Conservation (phyloP, 345 rosid genomes). For the Iberis pinnata region DNA sequence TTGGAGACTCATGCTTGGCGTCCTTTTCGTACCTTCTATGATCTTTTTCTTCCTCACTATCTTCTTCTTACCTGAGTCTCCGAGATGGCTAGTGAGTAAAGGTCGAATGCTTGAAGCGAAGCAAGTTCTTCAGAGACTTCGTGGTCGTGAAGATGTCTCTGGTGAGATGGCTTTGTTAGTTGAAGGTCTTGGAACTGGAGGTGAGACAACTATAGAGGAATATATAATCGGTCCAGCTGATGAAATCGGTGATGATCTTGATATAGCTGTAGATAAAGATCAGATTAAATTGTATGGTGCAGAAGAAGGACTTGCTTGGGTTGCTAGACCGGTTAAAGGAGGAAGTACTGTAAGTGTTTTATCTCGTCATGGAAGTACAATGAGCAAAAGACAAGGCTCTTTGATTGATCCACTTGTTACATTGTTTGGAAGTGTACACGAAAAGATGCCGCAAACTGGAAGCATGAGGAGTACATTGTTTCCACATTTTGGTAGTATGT, state of each 20-base stretch:
- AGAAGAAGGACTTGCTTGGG: slow-evolving; percentile 76
- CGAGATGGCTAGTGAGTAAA: slow-evolving; percentile 96
- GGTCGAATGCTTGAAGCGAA: slow-evolving; percentile 92
- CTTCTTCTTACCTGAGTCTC: slow-evolving; percentile 90
- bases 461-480: slow-evolving; percentile 89
- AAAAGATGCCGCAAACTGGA: slow-evolving; percentile 68
- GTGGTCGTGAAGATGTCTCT: slow-evolving; percentile 78
- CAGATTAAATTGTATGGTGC: slow-evolving; percentile 80
- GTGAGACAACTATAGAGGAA: slow-evolving; percentile 78
- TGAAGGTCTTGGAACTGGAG: slow-evolving; percentile 87
- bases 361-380: slow-evolving; percentile 67
- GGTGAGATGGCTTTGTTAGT: slow-evolving; percentile 98
- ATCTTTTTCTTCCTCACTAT: slow-evolving; percentile 50
- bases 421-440: slow-evolving; percentile 81
- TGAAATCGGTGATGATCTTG: slow-evolving; percentile 49
- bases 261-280: slow-evolving; percentile 60
- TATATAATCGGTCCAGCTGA: slow-evolving; percentile 72
- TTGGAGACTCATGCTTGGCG: slow-evolving; percentile 99
- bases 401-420: slow-evolving; percentile 86
- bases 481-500: slow-evolving; percentile 95
- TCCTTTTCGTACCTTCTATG: slow-evolving; percentile 75
- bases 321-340: slow-evolving; percentile 77
- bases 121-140: slow-evolving; percentile 67
- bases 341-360: slow-evolving; percentile 53
- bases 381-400: slow-evolving; percentile 35